Base-by-base conservation (phyloP, 2,329 filamentous ascomycete species). In the Raffaelea deltoideospora region DNA sequence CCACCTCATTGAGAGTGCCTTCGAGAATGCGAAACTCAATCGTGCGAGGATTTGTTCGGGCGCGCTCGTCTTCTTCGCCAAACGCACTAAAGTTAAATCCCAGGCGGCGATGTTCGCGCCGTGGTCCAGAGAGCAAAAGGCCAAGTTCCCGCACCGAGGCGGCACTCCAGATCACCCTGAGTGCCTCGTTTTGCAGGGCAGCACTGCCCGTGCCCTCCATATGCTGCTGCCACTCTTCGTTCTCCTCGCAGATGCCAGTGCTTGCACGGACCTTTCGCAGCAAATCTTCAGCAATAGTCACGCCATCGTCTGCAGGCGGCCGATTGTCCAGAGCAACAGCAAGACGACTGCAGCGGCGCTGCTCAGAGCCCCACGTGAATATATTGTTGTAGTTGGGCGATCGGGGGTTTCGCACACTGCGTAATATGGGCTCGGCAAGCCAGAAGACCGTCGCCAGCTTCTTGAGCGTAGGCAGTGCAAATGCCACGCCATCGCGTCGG, bases 31-130 rank as follows among this genome's bases (percentile, higher is more conserved):
- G 52, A 36, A 59, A 55, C 43, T 61, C 58, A 33, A 61, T 41
- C 0, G 57, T 61, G 26, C 52, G 49, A 1, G 57, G 57, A 20
- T 52, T 55, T 11, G 41, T 48, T 6, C 45, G 37, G 1, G 55
- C 50, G 2, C 53, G 46, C 30, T 55, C 54, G 37, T 57, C 54
- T 33, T 59, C 56, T 21, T 48, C 43, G 2, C 52, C 55, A 31
- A 60, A 57, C 1, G 55, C 51, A 39, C 56, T 56, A 33, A 61
- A 61, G 44, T 60, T 60, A 49, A 59, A 59, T 2, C 58, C 57
- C 3, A 60, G 52, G 5, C 57, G 52, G 0, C 55, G 50, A 42
- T 55, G 52, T 37, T 49, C 48, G 24, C 45, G 48, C 23, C 47
- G 46, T 1, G 47, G 39, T 1, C 58, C 57, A 2, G 57, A 58